Percentiles rank a stretch among this genome's conserved stretches.
Conservation (phyloP, 768 basidiomycete species). For the Termitomyces bulborhizus region DNA sequence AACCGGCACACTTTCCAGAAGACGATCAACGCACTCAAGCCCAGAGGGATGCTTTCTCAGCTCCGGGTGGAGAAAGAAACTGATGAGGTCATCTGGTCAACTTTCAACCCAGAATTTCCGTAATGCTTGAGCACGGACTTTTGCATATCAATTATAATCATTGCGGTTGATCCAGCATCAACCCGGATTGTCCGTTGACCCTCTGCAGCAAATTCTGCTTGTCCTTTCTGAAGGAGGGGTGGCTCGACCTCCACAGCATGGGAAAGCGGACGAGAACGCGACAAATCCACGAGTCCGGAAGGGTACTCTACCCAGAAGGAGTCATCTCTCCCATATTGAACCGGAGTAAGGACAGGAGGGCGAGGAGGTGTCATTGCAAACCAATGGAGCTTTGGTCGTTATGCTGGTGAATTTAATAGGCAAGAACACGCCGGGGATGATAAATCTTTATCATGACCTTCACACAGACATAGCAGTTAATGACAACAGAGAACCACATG, state of each 20-base stretch:
- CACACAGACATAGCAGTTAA: neutral
- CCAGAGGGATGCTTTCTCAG: conserved; percentile 49
- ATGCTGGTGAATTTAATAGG: conserved; percentile 20
- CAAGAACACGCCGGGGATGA: neutral
- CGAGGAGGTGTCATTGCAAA: conserved; percentile 35
- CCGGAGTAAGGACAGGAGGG: conserved; percentile 36
- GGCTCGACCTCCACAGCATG: conserved; percentile 14
- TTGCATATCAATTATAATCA: conserved; percentile 71
- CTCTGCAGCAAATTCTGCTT: conserved; percentile 51
- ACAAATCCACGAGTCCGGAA: conserved; percentile 54
- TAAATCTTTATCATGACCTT: neutral
- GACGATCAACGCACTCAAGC: conserved; percentile 49
- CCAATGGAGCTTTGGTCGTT: conserved; percentile 29
- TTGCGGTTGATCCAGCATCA: conserved; percentile 41
- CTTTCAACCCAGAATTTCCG: neutral
- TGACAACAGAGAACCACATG: neutral
- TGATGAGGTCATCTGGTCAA: conserved; percentile 14
- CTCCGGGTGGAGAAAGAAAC: conserved; percentile 63
- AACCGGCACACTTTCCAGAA: conserved; percentile 40
- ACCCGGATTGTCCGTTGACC: conserved; percentile 46
- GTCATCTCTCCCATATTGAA: conserved; percentile 47
- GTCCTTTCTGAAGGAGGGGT: conserved; percentile 28
- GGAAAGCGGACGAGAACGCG: conserved; percentile 38
- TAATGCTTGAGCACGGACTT: conserved; percentile 36
- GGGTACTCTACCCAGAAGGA: conserved; percentile 70